Evolutionary conservation across 441 rosid genomes (phyloP).

Genomic region (Bruguiera hainesii): DNA sequence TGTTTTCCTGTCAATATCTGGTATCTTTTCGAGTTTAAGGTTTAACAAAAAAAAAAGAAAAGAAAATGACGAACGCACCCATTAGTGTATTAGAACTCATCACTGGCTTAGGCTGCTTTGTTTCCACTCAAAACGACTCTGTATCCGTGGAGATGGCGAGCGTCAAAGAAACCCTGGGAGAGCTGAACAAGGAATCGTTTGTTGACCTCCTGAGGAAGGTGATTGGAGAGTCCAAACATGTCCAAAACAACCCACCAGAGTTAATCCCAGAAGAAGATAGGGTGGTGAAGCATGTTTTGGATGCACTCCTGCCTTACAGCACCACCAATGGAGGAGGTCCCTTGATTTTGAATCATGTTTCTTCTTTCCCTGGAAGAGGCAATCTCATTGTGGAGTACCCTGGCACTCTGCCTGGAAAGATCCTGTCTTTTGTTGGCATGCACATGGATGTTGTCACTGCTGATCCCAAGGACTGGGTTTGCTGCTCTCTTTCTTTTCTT

Average conservation of each 20-base stretch:
- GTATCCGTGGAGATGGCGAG: conserved; percentile 14
- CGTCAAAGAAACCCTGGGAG: conserved; percentile 48
- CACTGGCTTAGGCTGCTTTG: too few relatives aligned
- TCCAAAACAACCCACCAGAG: conserved; percentile 96
- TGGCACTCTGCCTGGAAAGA: conserved; percentile 72
- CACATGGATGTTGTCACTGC: conserved; percentile 99
- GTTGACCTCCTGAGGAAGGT: conserved; percentile 63
- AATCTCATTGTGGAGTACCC: conserved; percentile 95
- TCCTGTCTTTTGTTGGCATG: conserved; percentile 96
- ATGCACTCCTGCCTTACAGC: conserved; percentile 75
- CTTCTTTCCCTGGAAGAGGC: conserved; percentile 70
- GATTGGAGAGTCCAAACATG: conserved; percentile 71
- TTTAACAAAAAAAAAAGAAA: too few relatives aligned
- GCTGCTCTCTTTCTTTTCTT: not conserved
- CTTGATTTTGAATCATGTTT: conserved; percentile 60
- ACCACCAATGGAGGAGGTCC: conserved; percentile 84
- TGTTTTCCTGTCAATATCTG: too few relatives aligned
- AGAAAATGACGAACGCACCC: too few relatives aligned
- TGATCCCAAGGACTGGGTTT: conserved; percentile 86
- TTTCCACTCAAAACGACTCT: too few relatives aligned
- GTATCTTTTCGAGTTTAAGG: too few relatives aligned
- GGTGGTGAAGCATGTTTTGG: conserved; percentile 66
- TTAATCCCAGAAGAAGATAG: conserved; percentile 84
- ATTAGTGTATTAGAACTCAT: too few relatives aligned
- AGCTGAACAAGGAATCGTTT: conserved; percentile 56